phyloP scores from a whole-genome alignment of 2,329 filamentous ascomycete genomes.

The Chalaropsis ovoidea region DNA sequence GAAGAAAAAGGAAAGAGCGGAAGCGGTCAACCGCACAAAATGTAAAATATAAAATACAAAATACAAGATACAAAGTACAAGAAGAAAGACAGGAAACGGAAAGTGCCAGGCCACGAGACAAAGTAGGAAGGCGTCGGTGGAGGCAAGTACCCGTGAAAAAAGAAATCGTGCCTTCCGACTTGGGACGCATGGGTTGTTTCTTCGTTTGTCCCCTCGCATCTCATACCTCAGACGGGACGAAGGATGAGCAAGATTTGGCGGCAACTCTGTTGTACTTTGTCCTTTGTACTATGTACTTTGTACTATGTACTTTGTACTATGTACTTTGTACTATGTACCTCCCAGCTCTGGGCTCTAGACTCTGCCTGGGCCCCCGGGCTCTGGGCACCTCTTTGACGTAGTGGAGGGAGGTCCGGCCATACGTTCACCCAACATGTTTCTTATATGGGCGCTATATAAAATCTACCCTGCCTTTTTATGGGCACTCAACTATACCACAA shows the following conservation, averaged over 20 bases:
- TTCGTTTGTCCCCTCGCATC: not conserved
- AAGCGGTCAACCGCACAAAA: not conserved
- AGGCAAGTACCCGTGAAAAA: slow-evolving; percentile 10
- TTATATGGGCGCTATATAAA: not conserved
- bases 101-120: not conserved
- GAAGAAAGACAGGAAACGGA: not conserved
- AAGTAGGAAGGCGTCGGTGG: not conserved
- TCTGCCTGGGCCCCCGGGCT: not conserved
- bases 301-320: not conserved
- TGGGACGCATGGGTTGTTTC: not conserved
- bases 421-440: not conserved
- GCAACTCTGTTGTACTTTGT: not conserved
- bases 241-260: slow-evolving; percentile 9
- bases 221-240: not conserved
- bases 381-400: not conserved
- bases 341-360: not conserved
- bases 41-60: not conserved
- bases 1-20: slow-evolving; percentile 23
- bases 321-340: not conserved
- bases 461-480: not conserved
- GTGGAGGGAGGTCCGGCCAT: not conserved
- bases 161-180: slow-evolving; percentile 4
- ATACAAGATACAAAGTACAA: not conserved
- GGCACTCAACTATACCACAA: not conserved
- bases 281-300: not conserved